Evolutionary conservation across 2,329 filamentous ascomycete genomes (phyloP), one percentile per base, ranked within the genome.

Genomic region (Calonectria pseudoturangicola): DNA sequence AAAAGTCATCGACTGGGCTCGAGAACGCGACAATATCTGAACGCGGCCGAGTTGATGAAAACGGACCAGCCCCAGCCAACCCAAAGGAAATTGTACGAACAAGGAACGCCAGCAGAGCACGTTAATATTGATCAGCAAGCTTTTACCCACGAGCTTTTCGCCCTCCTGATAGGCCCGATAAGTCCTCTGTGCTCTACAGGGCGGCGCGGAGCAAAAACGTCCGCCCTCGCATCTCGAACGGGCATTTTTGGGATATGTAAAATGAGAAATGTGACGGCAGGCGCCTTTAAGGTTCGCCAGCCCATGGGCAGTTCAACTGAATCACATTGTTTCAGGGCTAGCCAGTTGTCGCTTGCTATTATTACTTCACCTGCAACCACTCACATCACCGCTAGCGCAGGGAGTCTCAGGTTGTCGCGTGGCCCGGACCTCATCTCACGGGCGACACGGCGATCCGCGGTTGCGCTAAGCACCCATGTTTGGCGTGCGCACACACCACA

Each of bases 371-470:
- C 54, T 21, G n/a, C 54, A 33, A 45, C 39, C 58, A 63, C 39
- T 63, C 58, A 63, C 27, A 63, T 63, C 15, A 45, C 25, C 58
- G 27, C 21, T 63, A 41, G 54, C 33, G 54, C 36, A 18, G 54
- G 21, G n/a, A 58, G 54, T 58, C 54, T 58, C 54, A 58, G 54
- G 54, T 58, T 58, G 54, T 58, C 54, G 54, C 54, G 54, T 58
- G 54, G 54, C 54, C 39, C 58, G 39, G 58, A 63, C 58, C 39
- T 63, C 58, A 58, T 45, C 58, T 41, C 41, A 36, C 39, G 39
- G 58, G 9, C 39, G 25, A 63, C 58, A 39, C 25, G 25, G 30
- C 27, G 58, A 63, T 63, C 58, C 58, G 39, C 50, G 50, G 50
- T 54, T 27, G 25, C 10, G 39, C 45, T 28, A 45, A 36, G 7